Percentiles rank a stretch among this genome's conserved stretches.
Evolutionary conservation across 129 eudicot genomes (phyloP).

Genomic region (Pulicaria dysenterica): DNA sequence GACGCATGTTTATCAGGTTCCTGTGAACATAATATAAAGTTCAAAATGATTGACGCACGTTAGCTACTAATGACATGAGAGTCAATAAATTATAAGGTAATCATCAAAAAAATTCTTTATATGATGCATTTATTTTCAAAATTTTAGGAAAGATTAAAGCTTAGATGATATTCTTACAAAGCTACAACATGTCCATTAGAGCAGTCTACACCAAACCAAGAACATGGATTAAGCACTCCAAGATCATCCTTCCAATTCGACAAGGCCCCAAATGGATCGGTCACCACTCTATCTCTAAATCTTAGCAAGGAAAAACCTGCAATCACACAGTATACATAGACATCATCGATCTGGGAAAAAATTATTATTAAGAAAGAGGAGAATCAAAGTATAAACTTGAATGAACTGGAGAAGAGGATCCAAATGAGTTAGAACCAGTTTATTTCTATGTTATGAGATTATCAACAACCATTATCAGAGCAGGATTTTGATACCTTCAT

Average conservation of each 20-base stretch:
- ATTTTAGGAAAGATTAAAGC: not conserved
- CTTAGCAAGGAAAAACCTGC: slow-evolving; percentile 65
- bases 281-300: slow-evolving; percentile 60
- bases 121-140: not conserved
- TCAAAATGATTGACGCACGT: not conserved
- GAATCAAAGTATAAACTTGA: slow-evolving; percentile 5
- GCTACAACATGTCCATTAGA: slow-evolving; percentile 52
- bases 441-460: not conserved
- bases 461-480: not conserved
- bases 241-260: slow-evolving; percentile 64
- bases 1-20: slow-evolving; percentile 65
- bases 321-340: slow-evolving; percentile 16
- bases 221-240: slow-evolving; percentile 60
- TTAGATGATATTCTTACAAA: slow-evolving; percentile 53
- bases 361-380: not conserved
- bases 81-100: not conserved
- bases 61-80: slow-evolving; percentile 8
- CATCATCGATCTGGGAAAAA: slow-evolving; percentile 4
- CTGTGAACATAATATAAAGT: slow-evolving; percentile 44
- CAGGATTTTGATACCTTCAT: slow-evolving; percentile 49
- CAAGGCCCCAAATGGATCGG: slow-evolving; percentile 78
- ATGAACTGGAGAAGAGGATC: not conserved
- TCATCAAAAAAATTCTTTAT: slow-evolving; percentile 6
- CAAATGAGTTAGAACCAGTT: not conserved
- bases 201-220: slow-evolving; percentile 75